These are phyloP conservation scores for Fraxinus cuspidata DNA, from an alignment of 257 asterid species.

Conservation along the genomic window DNA sequence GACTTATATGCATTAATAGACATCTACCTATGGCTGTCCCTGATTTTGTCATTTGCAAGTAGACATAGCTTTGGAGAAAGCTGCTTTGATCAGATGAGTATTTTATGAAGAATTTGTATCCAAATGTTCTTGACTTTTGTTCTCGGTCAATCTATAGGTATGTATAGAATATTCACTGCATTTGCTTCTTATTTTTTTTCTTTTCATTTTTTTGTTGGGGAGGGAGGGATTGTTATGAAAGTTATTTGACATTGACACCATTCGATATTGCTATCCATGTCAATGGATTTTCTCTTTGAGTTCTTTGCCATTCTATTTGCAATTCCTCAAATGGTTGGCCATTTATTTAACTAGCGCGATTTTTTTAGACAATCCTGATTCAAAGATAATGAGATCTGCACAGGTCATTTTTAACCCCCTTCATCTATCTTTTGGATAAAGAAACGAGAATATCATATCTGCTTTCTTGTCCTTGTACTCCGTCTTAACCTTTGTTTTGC, in stretches of 20 bases:
- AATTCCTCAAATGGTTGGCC: constrained; percentile 96
- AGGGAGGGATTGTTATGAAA: background rate
- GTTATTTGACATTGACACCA: background rate
- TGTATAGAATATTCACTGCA: background rate
- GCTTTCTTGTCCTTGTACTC: background rate
- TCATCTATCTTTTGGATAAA: background rate
- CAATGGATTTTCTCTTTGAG: constrained; percentile 92
- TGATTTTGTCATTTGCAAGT: constrained; percentile 53
- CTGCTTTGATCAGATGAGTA: constrained; percentile 87
- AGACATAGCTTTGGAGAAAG: constrained; percentile 93
- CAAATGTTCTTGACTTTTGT: constrained; percentile 95
- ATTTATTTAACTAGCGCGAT: constrained; percentile 93
- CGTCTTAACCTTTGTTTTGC: constrained; percentile 2
- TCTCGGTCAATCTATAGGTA: constrained; percentile 94
- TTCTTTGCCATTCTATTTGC: constrained; percentile 94
- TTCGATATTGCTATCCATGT: constrained; percentile 45
- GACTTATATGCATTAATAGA: background rate
- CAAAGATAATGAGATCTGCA: constrained; percentile 96
- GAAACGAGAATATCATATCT: background rate
- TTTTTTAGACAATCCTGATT: constrained; percentile 87
- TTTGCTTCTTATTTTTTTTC: background rate
- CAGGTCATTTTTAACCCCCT: constrained; percentile 47
- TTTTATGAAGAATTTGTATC: constrained; percentile 89
- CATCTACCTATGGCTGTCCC: background rate
- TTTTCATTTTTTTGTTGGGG: background rate